These are phyloP conservation scores for Phenoliferia sp. DNA, from an alignment of 1,284 basidiomycete genomes.

Conservation along the genomic window DNA sequence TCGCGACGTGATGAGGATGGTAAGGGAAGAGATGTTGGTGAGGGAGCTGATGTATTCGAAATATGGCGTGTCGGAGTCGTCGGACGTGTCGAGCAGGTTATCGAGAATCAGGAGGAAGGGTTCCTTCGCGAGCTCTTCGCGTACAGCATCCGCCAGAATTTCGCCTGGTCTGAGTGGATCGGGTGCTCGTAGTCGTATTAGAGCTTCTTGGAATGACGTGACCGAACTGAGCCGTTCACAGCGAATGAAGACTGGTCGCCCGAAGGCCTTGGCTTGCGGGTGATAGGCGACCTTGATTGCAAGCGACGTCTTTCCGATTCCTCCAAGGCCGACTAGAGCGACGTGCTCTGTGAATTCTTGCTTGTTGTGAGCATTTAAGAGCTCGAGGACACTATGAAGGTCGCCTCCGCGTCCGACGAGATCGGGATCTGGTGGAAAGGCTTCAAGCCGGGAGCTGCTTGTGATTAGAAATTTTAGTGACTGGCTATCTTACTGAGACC, in stretches of 20 bases:
- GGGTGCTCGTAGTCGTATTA: not conserved
- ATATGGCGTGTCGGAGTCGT: not conserved
- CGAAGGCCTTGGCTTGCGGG: not conserved
- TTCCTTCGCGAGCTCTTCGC: not conserved
- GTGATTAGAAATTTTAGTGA: not conserved
- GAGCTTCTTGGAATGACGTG: not conserved
- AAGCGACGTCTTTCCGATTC: not conserved
- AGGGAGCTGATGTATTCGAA: not conserved
- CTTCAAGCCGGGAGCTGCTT: not conserved
- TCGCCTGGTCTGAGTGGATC: not conserved
- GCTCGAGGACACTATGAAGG: not conserved
- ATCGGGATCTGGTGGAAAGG: not conserved
- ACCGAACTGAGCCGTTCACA: not conserved
- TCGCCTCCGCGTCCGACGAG: not conserved
- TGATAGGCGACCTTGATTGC: not conserved
- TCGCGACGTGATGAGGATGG: not conserved
- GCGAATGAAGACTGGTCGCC: not conserved
- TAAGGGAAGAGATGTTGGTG: not conserved
- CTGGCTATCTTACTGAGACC: not conserved
- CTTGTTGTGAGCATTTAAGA: not conserved
- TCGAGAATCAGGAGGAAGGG: not conserved
- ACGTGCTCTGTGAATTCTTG: not conserved
- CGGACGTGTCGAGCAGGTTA: not conserved
- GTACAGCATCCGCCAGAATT: not conserved
- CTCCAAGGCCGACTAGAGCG: not conserved